A percentile compares a stretch with the other conserved stretches of the same genome.
phyloP scores from a whole-genome alignment of 2,329 filamentous ascomycete genomes.

The Diaporthe ilicicola region DNA sequence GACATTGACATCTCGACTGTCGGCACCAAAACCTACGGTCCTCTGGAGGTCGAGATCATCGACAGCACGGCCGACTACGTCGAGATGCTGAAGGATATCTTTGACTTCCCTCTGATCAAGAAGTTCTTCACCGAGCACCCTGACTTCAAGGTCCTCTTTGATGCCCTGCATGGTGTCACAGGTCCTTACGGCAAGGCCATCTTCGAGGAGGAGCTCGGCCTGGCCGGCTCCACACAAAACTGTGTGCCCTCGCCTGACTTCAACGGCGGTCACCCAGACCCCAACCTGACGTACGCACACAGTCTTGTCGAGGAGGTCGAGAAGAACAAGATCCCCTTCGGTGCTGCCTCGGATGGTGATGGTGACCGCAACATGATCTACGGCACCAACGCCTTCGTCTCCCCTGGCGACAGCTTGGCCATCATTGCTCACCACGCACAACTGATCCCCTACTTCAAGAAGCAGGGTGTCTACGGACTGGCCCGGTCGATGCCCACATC shows the following conservation, averaged over 20 bases:
- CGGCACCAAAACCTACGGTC: conserved; percentile 84
- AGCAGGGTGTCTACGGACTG: conserved; percentile 93
- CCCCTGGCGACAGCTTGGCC: conserved; percentile 94
- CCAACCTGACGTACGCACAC: conserved; percentile 96
- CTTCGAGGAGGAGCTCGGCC: conserved; percentile 91
- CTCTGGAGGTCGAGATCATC: conserved; percentile 92
- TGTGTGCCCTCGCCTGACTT: conserved; percentile 94
- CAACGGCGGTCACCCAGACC: conserved; percentile 95
- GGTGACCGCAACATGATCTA: conserved; percentile 99
- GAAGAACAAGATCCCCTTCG: conserved; percentile 90
- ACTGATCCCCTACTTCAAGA: conserved; percentile 97
- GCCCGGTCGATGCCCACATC: conserved; percentile 98
- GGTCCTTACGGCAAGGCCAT: conserved; percentile 95
- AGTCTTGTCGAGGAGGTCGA: conserved; percentile 94
- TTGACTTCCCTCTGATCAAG: conserved; percentile 96
- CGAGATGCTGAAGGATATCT: conserved; percentile 96
- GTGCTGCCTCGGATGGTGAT: conserved; percentile 94
- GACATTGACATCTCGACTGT: conserved; percentile 85
- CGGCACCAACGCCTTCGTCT: conserved; percentile 94
- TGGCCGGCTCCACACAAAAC: conserved; percentile 81
- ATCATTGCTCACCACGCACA: conserved; percentile 98
- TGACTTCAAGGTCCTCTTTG: conserved; percentile 97
- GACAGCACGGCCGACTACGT: conserved; percentile 94
- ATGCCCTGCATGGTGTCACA: conserved; percentile 93
- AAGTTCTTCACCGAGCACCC: conserved; percentile 86